Evolutionary conservation across 148 eudicot genomes (phyloP), one percentile per base, ranked within the genome.

Genomic region (Fagopyrum homotropicum): DNA sequence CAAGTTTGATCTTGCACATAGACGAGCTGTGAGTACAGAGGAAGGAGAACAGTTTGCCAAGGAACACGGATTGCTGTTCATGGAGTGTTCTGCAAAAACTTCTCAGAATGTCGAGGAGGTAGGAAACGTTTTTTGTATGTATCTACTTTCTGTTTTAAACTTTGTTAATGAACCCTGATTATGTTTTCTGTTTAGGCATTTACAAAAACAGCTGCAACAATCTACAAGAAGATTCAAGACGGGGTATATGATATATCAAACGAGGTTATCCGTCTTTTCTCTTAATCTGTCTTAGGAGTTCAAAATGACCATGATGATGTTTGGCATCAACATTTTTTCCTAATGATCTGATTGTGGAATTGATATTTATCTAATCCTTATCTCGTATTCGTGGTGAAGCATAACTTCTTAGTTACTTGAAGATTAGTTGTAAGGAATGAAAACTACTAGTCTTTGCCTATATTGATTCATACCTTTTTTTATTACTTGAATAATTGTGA

Each of bases 81-180:
- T 84, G 84, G 86, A 84, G 47, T 78, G 82, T 54, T 84, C 86
- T 61, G 86, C 86, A 22, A 84, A 81, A 77, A 84, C 86, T 47
- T 84, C 84, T 69, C 84, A 84, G 76, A 84, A 84, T 70, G 86
- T 84, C 1, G 86, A 84, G 73, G 86, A 84, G 83, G 86, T 84
- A 81, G 55, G 30, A 9, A 11, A 22, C 26, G 43, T 15, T 44
- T 30, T 9, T 48, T 59, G 15, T 4, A 7, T 55, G 6, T 55
- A 55, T 1, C 9, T 55, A 7, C 54, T 40, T 19, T 66, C 45
- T 26, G 43, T 35, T 3, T 11, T 56, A 35, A 7, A 17, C 7
- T 10, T 47, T 43, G 22, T 40, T 71, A 3, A 16, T 30, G 15
- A 4, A 30, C 22, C 8, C 30, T 29, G 47, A 35, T 14, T 26